phyloP scores from a whole-genome alignment of 2,329 filamentous ascomycete genomes.

The Ascochyta lentis region DNA sequence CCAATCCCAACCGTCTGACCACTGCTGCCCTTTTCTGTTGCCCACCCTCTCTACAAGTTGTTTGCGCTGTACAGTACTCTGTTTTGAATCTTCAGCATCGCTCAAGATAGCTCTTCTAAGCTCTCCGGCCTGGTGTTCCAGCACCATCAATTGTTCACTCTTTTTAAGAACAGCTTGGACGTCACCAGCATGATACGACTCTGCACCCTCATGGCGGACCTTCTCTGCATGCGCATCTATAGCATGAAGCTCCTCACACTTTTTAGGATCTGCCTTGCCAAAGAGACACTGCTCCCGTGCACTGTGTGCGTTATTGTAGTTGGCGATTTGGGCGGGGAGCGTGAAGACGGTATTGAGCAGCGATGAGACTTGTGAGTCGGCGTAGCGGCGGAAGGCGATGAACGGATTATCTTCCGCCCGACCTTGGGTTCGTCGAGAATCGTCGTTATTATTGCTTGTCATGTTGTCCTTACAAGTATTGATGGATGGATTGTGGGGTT shows the following conservation, averaged over 20 bases:
- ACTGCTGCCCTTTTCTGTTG: constrained; percentile 42
- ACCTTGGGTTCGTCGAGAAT: constrained; percentile 22
- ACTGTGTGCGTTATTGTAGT: constrained; percentile 38
- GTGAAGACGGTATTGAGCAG: constrained; percentile 61
- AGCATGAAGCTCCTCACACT: constrained; percentile 36
- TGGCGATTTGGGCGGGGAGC: constrained; percentile 41
- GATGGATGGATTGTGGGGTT: constrained; percentile 13
- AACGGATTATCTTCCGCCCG: constrained; percentile 59
- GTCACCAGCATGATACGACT: constrained; percentile 37
- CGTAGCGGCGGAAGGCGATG: constrained; percentile 66
- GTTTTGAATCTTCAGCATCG: constrained; percentile 3
- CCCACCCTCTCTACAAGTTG: constrained; percentile 37
- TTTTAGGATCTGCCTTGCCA: constrained; percentile 35
- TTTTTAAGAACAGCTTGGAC: constrained; percentile 35
- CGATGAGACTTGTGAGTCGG: constrained; percentile 63
- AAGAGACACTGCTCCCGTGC: constrained; percentile 44
- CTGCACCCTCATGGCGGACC: constrained; percentile 34
- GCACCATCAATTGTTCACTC: constrained; percentile 42
- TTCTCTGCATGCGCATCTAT: constrained; percentile 30
- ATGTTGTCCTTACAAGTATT: constrained; percentile 23
- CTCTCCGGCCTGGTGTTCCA: constrained; percentile 36
- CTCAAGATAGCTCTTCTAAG: constrained; percentile 34
- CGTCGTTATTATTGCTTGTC: constrained; percentile 32
- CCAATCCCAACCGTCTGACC: constrained; percentile 47
- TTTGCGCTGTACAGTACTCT: constrained; percentile 13